Evolutionary conservation across 1,139 yeast genomes (phyloP).

Genomic region (Saccharomyces hybrid): DNA sequence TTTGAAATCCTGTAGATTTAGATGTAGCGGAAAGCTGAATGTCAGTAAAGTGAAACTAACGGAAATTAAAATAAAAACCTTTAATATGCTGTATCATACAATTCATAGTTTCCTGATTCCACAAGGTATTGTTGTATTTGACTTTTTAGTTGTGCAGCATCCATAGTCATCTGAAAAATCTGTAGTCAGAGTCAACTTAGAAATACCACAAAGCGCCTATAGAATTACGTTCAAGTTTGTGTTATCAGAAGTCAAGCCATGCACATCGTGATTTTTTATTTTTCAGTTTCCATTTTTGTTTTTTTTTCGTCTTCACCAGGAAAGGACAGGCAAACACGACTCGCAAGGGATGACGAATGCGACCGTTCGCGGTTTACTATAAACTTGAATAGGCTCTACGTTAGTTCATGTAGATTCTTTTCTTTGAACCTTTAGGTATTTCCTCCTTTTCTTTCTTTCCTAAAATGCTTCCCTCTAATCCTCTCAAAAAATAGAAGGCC

Average conservation of each 20-base stretch:
- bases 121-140: slow-evolving; percentile 65
- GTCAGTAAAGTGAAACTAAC: background rate
- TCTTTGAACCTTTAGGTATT: background rate
- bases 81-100: slow-evolving; percentile 24
- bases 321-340: background rate
- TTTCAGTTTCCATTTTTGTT: background rate
- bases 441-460: background rate
- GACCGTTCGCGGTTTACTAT: background rate
- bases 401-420: background rate
- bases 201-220: background rate
- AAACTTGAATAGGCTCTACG: background rate
- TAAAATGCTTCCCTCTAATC: background rate
- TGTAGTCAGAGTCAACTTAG: background rate
- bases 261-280: background rate
- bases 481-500: background rate
- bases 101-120: slow-evolving; percentile 73
- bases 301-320: background rate
- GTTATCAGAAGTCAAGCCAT: background rate
- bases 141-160: slow-evolving; percentile 38
- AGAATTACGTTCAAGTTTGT: background rate
- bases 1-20: slow-evolving; percentile 40
- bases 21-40: slow-evolving; percentile 6
- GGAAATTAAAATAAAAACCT: background rate
- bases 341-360: background rate
- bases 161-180: background rate